Percentiles rank a stretch among this genome's conserved stretches.
phyloP scores from a whole-genome alignment of 345 rosid species.

The Lepidium sativum region DNA sequence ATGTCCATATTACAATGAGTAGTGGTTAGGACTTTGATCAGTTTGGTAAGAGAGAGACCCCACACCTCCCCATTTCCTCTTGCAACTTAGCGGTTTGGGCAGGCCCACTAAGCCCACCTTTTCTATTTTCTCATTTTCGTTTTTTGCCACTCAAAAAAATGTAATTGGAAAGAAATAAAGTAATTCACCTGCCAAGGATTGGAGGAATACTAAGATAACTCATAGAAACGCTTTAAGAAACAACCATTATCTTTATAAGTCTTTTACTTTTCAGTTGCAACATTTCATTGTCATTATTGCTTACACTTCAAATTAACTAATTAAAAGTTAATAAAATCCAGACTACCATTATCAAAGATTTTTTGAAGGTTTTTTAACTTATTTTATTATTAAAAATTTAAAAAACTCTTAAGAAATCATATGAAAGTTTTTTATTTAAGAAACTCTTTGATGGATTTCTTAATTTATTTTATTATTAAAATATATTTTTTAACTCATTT shows the following conservation, averaged over 20 bases:
- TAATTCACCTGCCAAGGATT: not conserved
- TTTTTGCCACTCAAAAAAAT: too few relatives aligned
- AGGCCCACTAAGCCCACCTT: constrained; percentile 18
- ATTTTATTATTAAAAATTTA: too few relatives aligned
- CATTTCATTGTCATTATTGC: constrained; percentile 20
- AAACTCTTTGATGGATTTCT: too few relatives aligned
- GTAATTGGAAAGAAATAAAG: not conserved
- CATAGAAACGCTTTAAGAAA: constrained; percentile 9
- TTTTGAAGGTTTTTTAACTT: too few relatives aligned
- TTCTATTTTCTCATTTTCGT: too few relatives aligned
- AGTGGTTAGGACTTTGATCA: constrained; percentile 22
- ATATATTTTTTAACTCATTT: too few relatives aligned
- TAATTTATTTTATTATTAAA: too few relatives aligned
- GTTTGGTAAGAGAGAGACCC: constrained; percentile 22
- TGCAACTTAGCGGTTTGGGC: not conserved
- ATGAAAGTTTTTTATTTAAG: too few relatives aligned
- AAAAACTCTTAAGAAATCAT: too few relatives aligned
- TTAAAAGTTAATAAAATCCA: too few relatives aligned
- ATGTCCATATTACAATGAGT: constrained; percentile 20
- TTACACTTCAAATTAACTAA: constrained; percentile 13
- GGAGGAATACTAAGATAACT: not conserved
- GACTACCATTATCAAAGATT: too few relatives aligned
- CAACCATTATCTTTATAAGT: not conserved
- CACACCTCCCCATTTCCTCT: constrained; percentile 18
- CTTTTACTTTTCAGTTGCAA: not conserved